These are phyloP conservation scores for Xylaria sp. DNA, from an alignment of 2,329 filamentous ascomycete genomes.

Conservation along the genomic window DNA sequence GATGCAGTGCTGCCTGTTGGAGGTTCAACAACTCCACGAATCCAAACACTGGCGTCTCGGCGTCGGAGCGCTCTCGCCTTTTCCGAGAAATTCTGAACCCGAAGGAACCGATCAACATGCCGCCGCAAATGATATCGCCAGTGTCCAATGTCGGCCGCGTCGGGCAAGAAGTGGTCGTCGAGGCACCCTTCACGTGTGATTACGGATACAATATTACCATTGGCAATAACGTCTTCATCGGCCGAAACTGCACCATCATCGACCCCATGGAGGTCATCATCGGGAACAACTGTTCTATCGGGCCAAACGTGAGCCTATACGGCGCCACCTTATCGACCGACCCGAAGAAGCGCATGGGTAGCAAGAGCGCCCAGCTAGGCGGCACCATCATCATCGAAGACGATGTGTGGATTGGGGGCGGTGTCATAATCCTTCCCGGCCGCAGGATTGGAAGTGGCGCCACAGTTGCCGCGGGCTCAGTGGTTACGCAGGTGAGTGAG, in stretches of 20 bases:
- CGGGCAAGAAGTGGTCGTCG: slow-evolving; percentile 76
- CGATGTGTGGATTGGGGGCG: slow-evolving; percentile 81
- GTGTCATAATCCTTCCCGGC: slow-evolving; percentile 76
- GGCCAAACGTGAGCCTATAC: slow-evolving; percentile 85
- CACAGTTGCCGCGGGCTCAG: slow-evolving; percentile 79
- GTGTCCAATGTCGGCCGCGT: slow-evolving; percentile 62
- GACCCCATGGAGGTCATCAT: slow-evolving; percentile 85
- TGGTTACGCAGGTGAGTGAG: slow-evolving; percentile 72
- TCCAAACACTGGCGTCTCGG: slow-evolving; percentile 70
- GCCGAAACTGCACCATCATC: slow-evolving; percentile 80
- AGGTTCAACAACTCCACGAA: slow-evolving; percentile 85
- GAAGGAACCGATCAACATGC: slow-evolving; percentile 56
- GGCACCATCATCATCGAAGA: slow-evolving; percentile 77
- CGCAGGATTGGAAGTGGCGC: slow-evolving; percentile 78
- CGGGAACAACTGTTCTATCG: slow-evolving; percentile 75
- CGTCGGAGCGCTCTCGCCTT: slow-evolving; percentile 67
- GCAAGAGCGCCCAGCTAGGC: slow-evolving; percentile 71
- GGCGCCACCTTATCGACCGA: slow-evolving; percentile 75
- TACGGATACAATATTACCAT: slow-evolving; percentile 95
- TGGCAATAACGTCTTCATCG: slow-evolving; percentile 82
- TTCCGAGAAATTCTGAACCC: slow-evolving; percentile 75
- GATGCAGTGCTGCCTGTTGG: slow-evolving; percentile 80
- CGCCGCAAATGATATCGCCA: slow-evolving; percentile 56
- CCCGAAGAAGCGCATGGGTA: slow-evolving; percentile 72
- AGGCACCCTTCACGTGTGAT: slow-evolving; percentile 88